A percentile compares a stretch with the other conserved stretches of the same genome.
Conservation (phyloP, 2,329 filamentous ascomycete species). For the Ceratocystiopsis sp. region DNA sequence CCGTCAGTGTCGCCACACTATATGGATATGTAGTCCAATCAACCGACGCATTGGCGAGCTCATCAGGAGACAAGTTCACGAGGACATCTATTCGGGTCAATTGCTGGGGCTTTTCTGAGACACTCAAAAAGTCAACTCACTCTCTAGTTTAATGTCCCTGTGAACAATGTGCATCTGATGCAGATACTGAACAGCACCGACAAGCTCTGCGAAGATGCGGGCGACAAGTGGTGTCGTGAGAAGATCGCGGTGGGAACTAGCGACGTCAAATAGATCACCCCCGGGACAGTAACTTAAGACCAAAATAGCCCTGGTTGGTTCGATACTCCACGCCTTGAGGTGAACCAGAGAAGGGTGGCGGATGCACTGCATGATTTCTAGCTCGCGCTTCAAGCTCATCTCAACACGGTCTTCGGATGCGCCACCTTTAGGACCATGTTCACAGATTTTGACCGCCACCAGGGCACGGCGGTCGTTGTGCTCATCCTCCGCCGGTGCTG, state of each 20-base stretch:
- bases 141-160: constrained; percentile 91
- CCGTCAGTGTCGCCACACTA: constrained; percentile 75
- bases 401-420: constrained; percentile 87
- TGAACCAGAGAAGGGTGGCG: constrained; percentile 82
- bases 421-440: constrained; percentile 84
- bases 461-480: constrained; percentile 55
- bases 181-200: constrained; percentile 71
- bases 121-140: constrained; percentile 31
- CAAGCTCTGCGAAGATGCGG: constrained; percentile 77
- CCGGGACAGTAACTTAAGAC: constrained; percentile 86
- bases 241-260: constrained; percentile 51
- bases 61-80: constrained; percentile 58
- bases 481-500: constrained; percentile 8
- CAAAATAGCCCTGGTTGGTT: constrained; percentile 64
- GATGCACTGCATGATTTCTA: constrained; percentile 81
- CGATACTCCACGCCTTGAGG: constrained; percentile 79
- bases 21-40: constrained; percentile 65
- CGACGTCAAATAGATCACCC: constrained; percentile 87
- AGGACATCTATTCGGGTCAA: constrained; percentile 51
- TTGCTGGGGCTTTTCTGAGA: not conserved
- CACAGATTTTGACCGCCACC: constrained; percentile 88
- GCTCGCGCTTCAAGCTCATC: constrained; percentile 81
- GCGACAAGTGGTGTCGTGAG: constrained; percentile 55
- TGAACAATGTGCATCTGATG: constrained; percentile 81
- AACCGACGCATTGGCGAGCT: constrained; percentile 43